Conservation (phyloP, 768 basidiomycete genomes). For the Cystobasidium ongulense region DNA sequence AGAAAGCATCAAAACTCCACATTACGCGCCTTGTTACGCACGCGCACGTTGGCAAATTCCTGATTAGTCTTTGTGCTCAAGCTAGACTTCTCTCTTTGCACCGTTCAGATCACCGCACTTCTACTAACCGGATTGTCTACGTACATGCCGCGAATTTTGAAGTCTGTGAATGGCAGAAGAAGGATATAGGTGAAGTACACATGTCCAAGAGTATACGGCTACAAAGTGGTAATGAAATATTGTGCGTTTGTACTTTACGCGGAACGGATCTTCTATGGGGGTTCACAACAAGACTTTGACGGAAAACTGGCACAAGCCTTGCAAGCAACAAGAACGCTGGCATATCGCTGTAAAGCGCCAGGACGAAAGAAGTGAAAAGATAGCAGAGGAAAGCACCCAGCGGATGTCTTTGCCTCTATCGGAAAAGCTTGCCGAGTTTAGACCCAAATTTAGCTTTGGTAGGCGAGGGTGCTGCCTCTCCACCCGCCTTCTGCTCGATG, state of each 20-base stretch:
- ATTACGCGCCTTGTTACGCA: too few relatives aligned
- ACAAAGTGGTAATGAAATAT: too few relatives aligned
- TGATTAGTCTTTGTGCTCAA: too few relatives aligned
- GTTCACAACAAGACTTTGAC: too few relatives aligned
- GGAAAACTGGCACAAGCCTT: too few relatives aligned
- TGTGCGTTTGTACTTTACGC: too few relatives aligned
- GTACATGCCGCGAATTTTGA: neutral
- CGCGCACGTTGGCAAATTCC: too few relatives aligned
- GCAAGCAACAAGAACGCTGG: too few relatives aligned
- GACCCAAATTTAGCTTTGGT: constrained; percentile 17
- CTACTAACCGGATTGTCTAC: neutral
- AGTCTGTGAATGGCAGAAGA: neutral
- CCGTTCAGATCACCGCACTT: too few relatives aligned
- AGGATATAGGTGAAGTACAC: neutral
- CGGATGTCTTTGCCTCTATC: neutral
- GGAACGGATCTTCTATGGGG: too few relatives aligned
- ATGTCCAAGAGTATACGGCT: neutral
- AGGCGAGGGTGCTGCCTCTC: constrained; percentile 15
- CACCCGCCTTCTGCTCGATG: constrained; percentile 16
- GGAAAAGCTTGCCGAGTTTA: constrained; percentile 25
- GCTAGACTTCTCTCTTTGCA: too few relatives aligned
- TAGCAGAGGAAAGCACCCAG: neutral
- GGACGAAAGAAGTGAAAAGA: neutral
- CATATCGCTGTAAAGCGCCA: too few relatives aligned
- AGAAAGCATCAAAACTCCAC: neutral